A percentile compares a stretch with the other conserved stretches of the same genome.
Evolutionary conservation across 306 rosid genomes (phyloP).

Genomic region (Crotalaria pallida): DNA sequence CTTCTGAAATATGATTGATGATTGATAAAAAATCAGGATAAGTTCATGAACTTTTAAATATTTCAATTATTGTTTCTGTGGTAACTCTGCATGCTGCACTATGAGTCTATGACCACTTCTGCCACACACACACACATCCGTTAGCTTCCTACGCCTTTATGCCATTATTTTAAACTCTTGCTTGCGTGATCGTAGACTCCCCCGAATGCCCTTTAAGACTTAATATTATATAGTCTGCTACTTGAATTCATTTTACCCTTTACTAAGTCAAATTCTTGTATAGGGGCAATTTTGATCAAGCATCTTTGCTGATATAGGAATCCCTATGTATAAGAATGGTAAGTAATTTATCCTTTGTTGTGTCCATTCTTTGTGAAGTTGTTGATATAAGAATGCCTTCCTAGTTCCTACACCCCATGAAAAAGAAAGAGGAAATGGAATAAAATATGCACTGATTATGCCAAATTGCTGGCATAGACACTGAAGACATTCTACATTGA

Average conservation of each 20-base stretch:
- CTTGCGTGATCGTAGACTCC: too few species aligned
- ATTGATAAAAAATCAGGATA: neutral
- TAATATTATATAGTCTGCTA: neutral
- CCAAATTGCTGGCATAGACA: neutral
- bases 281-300: slow-evolving; percentile 19
- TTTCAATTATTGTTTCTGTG: neutral
- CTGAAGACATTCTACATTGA: slow-evolving; percentile 17
- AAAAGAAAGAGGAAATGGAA: neutral
- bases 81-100: neutral
- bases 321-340: slow-evolving; percentile 22
- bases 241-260: neutral
- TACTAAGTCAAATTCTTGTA: slow-evolving; percentile 1
- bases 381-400: neutral
- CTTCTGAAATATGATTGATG: neutral
- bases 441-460: neutral
- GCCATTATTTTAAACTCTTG: too few species aligned
- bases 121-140: too few species aligned
- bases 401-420: neutral
- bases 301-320: neutral
- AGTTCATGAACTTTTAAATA: neutral
- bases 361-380: neutral
- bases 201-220: neutral
- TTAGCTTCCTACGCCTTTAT: neutral
- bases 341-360: slow-evolving; percentile 1
- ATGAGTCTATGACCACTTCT: neutral